These are phyloP conservation scores for Myxozyma geophila DNA, from an alignment of 805 yeast species.

Conservation along the genomic window DNA sequence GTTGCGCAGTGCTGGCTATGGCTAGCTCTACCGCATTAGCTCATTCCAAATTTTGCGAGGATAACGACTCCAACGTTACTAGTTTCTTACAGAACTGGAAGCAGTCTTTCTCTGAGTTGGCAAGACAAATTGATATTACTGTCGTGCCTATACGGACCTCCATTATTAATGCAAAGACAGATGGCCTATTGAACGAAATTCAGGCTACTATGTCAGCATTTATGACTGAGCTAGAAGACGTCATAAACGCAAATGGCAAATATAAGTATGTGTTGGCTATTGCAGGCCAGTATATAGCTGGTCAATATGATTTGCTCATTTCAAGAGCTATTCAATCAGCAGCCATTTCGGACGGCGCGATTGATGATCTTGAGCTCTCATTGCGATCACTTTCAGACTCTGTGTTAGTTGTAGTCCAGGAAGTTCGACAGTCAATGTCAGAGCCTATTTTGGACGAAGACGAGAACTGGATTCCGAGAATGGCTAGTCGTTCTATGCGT, in stretches of 20 bases:
- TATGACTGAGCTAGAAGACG: neutral
- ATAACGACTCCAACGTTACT: neutral
- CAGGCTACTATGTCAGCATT: too few relatives aligned
- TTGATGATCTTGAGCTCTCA: constrained; percentile 47
- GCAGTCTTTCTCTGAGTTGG: neutral
- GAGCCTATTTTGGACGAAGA: constrained; percentile 52
- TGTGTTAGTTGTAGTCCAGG: constrained; percentile 71
- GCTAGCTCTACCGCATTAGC: neutral
- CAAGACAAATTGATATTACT: neutral
- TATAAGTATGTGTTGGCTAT: constrained; percentile 5
- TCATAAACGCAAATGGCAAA: neutral
- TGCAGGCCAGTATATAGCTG: neutral
- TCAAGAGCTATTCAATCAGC: neutral
- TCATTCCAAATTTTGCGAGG: constrained; percentile 12
- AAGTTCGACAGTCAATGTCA: constrained; percentile 41
- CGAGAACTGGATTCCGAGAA: constrained; percentile 69
- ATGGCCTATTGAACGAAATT: neutral
- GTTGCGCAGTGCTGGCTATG: neutral
- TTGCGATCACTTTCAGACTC: constrained; percentile 60
- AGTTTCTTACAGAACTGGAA: neutral
- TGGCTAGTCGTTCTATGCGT: constrained; percentile 17
- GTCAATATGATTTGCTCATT: neutral
- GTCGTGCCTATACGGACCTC: neutral
- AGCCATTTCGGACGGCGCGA: neutral
- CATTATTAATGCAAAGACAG: neutral